Conservation (phyloP, 2,329 filamentous ascomycete genomes). For the Penicillium sclerotiorum region DNA sequence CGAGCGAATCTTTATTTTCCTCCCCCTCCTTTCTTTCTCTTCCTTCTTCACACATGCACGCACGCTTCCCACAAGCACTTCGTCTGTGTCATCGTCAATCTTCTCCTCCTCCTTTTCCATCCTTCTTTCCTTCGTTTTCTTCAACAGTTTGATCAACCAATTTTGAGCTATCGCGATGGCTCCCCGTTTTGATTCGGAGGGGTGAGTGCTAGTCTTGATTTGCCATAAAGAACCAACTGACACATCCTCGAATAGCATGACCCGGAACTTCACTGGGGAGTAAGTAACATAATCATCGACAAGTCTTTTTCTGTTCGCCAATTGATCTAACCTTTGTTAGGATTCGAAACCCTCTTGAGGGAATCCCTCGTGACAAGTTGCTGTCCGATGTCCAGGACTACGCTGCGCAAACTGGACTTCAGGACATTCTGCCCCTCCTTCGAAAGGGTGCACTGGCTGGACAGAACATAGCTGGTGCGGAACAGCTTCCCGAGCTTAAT, state of each 20-base stretch:
- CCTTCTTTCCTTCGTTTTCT: neutral
- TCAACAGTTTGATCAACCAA: neutral
- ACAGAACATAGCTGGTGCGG: slow-evolving; percentile 66
- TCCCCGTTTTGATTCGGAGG: neutral
- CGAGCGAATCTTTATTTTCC: too few relatives aligned
- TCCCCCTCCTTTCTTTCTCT: neutral
- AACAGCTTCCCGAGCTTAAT: slow-evolving; percentile 63
- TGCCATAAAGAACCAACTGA: neutral
- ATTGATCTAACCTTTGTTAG: slow-evolving; percentile 5
- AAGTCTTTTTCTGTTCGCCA: neutral
- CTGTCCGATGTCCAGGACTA: slow-evolving; percentile 17
- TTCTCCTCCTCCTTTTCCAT: neutral
- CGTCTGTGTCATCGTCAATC: neutral
- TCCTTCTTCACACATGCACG: neutral
- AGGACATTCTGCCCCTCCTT: slow-evolving; percentile 52
- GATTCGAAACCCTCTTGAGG: slow-evolving; percentile 21
- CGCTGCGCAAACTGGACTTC: slow-evolving; percentile 60
- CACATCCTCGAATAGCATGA: slow-evolving; percentile 14
- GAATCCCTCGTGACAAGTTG: slow-evolving; percentile 14
- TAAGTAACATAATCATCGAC: slow-evolving; percentile 9
- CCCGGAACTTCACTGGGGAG: slow-evolving; percentile 20
- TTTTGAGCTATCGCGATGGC: neutral
- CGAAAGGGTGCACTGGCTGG: slow-evolving; percentile 68
- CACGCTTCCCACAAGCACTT: neutral
- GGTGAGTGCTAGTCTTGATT: neutral